Percentiles rank a stretch among this genome's conserved stretches.
Conservation (phyloP, 306 rosid genomes). For the Casuarina cunninghamiana region DNA sequence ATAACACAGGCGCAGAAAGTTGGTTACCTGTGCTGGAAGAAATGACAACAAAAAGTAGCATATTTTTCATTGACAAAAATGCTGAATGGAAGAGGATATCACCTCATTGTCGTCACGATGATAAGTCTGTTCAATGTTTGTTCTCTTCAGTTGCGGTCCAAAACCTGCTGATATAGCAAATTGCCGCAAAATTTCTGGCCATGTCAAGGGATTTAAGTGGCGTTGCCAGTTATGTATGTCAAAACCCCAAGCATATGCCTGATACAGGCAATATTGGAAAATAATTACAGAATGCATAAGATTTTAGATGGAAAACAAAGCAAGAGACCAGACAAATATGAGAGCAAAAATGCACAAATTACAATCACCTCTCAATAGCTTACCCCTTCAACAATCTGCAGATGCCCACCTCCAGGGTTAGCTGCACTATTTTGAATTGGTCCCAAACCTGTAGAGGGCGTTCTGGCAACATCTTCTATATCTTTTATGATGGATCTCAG, state of each 20-base stretch:
- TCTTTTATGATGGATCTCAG: conserved; percentile 66
- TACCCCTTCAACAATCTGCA: conserved; percentile 73
- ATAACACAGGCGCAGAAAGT: not conserved
- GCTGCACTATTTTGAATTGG: conserved; percentile 51
- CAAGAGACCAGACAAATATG: conserved; percentile 10
- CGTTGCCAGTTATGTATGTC: conserved; percentile 70
- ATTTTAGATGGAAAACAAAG: not conserved
- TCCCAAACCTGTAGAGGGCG: conserved; percentile 52
- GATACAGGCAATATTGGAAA: conserved; percentile 14
- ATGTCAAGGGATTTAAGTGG: conserved; percentile 72
- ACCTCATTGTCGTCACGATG: conserved; percentile 56
- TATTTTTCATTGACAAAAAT: not conserved
- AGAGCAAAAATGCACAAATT: conserved; percentile 23
- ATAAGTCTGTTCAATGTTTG: conserved; percentile 35
- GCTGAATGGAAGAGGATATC: conserved; percentile 18
- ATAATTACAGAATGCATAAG: not conserved
- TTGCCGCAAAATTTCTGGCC: conserved; percentile 89
- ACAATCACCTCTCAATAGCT: conserved; percentile 18
- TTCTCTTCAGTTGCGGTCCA: conserved; percentile 68
- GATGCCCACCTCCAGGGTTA: conserved; percentile 75
- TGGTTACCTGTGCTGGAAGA: not conserved
- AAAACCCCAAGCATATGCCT: conserved; percentile 87
- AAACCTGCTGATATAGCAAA: conserved; percentile 78
- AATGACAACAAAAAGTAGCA: not conserved
- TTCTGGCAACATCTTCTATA: conserved; percentile 71